Evolutionary conservation across 1,139 yeast genomes (phyloP), one percentile per base, ranked within the genome.

Genomic region (Kodamaea suecica): DNA sequence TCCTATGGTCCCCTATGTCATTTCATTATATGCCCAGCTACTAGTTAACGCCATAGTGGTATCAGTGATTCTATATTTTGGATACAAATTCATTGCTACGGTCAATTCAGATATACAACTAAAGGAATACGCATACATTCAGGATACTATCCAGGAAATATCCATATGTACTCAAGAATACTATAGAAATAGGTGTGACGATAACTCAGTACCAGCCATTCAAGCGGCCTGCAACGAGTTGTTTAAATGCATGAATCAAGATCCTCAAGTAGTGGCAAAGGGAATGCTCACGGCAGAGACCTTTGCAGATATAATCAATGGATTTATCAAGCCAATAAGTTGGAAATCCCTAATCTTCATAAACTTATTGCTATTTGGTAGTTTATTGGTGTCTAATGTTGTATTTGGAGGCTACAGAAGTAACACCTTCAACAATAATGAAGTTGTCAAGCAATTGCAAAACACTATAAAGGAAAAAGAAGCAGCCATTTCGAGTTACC

Each of bases 171-270:
- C 82, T 4, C 67, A 80, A 33, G 83, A 86, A 41, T 92, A 80
- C 55, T 56, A 74, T 16, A 60, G 81, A 24, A 90, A 92, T 57
- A 76, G 81, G 48, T 92, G 98, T 53, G 44, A 39, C 10, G 64
- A 55, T 7, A 47, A 49, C 23, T 53, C 55, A 5, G 81, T 76
- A 0, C 96, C 95, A 1, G 92, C 88, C 0, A 58, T 88, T 19
- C 88, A 84, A 46, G 59, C 63, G n/a, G 70, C 77, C 13, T 92
- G 98, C 57, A 66, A 73, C 21, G 65, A 66, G 27, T 86, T 95
- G 95, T 82, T 78, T 42, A 74, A 71, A 42, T 92, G 98, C 57
- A 88, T 85, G 95, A 78, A 80, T 48, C 70, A 87, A 41, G 95
- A 90, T 48, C 95, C 96, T 10, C 75, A 77, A 27, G 66, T 76